A percentile compares a stretch with the other conserved stretches of the same genome.
Conservation (phyloP, 331 rosid species). For the Cydonia oblonga region DNA sequence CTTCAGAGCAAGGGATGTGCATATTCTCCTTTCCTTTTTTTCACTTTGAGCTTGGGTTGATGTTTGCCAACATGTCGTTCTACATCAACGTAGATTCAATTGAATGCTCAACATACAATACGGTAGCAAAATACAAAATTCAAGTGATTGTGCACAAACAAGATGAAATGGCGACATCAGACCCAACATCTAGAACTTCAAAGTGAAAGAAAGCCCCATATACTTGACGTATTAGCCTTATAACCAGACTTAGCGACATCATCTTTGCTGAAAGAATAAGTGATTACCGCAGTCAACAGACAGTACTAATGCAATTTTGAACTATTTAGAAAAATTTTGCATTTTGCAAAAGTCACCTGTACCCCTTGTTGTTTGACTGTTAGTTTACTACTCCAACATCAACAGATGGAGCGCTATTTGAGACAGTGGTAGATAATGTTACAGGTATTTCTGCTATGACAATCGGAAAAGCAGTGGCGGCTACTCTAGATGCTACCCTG, state of each 20-base stretch:
- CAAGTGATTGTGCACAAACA: constrained; percentile 16
- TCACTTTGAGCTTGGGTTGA: constrained; percentile 26
- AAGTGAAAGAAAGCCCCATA: constrained; percentile 15
- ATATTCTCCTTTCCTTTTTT: constrained; percentile 15
- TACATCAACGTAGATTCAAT: constrained; percentile 1
- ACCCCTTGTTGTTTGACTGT: neutral
- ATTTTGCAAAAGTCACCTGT: neutral
- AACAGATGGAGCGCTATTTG: constrained; percentile 1
- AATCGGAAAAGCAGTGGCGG: neutral
- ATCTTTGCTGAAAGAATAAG: neutral
- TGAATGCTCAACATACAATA: neutral
- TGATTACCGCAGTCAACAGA: neutral
- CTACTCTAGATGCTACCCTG: constrained; percentile 9
- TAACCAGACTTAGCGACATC: neutral
- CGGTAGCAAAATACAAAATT: neutral
- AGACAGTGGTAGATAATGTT: constrained; percentile 2
- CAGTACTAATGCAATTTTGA: neutral
- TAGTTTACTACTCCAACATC: constrained; percentile 1
- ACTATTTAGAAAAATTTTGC: neutral
- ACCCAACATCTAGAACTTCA: constrained; percentile 5
- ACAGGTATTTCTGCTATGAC: neutral
- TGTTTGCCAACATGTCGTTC: constrained; percentile 24
- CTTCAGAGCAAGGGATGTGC: constrained; percentile 15
- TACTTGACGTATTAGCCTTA: constrained; percentile 26
- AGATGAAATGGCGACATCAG: constrained; percentile 6